A percentile compares a stretch with the other conserved stretches of the same genome.
Evolutionary conservation across 495 filamentous ascomycete genomes (phyloP).

Genomic region (Margaritispora aquatica): DNA sequence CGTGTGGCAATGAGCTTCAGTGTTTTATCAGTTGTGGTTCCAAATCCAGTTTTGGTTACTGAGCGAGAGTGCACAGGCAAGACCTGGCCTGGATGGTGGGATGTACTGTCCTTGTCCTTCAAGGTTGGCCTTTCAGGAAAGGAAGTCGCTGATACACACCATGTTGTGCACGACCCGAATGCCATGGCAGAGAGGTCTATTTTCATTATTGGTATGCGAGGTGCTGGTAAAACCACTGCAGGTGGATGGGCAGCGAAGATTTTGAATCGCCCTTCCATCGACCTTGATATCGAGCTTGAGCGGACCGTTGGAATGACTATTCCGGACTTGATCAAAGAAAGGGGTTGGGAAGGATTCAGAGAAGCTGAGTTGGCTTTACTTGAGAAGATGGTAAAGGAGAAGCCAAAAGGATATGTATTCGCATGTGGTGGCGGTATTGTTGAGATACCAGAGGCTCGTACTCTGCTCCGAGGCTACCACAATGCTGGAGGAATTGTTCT

Average conservation of each 20-base stretch:
- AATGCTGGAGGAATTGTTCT: slow-evolving; percentile 82
- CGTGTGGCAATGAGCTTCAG: slow-evolving; percentile 98
- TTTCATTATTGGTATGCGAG: slow-evolving; percentile 95
- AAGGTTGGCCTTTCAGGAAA: slow-evolving; percentile 64
- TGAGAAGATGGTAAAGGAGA: slow-evolving; percentile 62
- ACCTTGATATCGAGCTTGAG: slow-evolving; percentile 86
- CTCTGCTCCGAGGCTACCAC: slow-evolving; percentile 67
- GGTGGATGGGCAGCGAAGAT: slow-evolving; percentile 74
- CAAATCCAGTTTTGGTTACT: slow-evolving; percentile 66
- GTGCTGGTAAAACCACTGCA: slow-evolving; percentile 93
- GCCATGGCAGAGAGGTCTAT: slow-evolving; percentile 51
- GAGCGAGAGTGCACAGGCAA: slow-evolving; percentile 94
- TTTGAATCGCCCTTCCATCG: slow-evolving; percentile 70
- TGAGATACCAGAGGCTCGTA: slow-evolving; percentile 76
- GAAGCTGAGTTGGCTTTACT: slow-evolving; percentile 73
- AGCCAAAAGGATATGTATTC: slow-evolving; percentile 71
- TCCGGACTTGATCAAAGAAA: slow-evolving; percentile 68
- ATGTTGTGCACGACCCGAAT: slow-evolving; percentile 10
- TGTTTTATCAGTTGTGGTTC: slow-evolving; percentile 74
- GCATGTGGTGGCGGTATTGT: slow-evolving; percentile 94
- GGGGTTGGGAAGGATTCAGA: slow-evolving; percentile 87
- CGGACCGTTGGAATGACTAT: slow-evolving; percentile 63
- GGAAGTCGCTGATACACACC: slow-evolving; percentile 46
- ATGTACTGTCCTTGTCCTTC: slow-evolving; percentile 72
- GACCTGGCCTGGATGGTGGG: slow-evolving; percentile 99